These are phyloP conservation scores for Aspergillus melleus DNA, from an alignment of 2,329 filamentous ascomycete species.

Conservation along the genomic window DNA sequence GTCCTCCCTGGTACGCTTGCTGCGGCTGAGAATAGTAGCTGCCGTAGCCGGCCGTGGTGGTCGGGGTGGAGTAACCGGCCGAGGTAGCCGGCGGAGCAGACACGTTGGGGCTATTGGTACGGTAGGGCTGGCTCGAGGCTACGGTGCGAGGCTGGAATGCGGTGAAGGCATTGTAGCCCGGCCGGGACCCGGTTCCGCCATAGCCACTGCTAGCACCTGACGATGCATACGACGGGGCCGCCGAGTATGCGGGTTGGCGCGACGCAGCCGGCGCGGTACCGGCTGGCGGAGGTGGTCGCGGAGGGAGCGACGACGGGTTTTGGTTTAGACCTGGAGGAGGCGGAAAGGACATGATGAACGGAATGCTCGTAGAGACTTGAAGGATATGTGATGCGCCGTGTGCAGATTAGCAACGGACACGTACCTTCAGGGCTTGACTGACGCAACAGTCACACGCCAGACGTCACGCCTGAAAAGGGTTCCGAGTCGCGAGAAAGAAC, in stretches of 20 bases:
- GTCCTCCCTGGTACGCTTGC: constrained; percentile 31
- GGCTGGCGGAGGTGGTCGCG: constrained; percentile 68
- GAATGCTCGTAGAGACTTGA: constrained; percentile 34
- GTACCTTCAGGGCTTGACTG: constrained; percentile 44
- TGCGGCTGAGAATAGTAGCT: constrained; percentile 44
- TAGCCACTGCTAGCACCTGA: constrained; percentile 25
- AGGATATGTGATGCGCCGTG: constrained; percentile 30
- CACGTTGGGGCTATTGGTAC: constrained; percentile 38
- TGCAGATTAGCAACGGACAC: constrained; percentile 37
- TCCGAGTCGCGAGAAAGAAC: constrained; percentile 10
- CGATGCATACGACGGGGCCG: constrained; percentile 38
- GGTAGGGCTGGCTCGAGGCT: constrained; percentile 45
- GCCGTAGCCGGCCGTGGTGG: constrained; percentile 41
- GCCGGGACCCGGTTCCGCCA: constrained; percentile 33
- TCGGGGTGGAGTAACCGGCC: constrained; percentile 37
- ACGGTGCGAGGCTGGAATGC: constrained; percentile 63
- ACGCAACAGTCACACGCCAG: constrained; percentile 36
- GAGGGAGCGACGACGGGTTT: constrained; percentile 65
- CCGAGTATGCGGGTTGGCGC: constrained; percentile 57
- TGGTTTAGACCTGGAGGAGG: constrained; percentile 72
- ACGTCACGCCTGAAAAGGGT: constrained; percentile 34
- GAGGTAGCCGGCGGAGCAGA: constrained; percentile 37
- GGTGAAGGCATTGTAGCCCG: constrained; percentile 49
- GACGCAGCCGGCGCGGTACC: constrained; percentile 34
- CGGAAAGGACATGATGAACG: constrained; percentile 76